Conservation (phyloP, 2,329 filamentous ascomycete genomes). For the Annulohypoxylon truncatum region DNA sequence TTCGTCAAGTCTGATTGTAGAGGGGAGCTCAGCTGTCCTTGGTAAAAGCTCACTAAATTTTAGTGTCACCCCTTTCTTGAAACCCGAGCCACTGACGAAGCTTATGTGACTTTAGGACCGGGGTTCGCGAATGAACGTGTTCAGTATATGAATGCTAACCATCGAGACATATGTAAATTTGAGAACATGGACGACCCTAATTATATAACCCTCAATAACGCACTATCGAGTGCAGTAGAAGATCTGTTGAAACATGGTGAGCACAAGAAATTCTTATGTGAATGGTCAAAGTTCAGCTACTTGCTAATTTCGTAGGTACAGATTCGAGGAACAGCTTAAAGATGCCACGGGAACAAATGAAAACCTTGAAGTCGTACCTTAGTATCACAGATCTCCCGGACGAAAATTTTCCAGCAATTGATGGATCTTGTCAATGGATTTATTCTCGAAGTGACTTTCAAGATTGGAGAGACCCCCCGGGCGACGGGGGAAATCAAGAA, state of each 20-base stretch:
- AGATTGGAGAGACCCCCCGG: conserved; percentile 40
- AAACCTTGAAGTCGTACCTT: background rate
- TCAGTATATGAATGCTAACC: conserved; percentile 47
- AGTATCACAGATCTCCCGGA: conserved; percentile 34
- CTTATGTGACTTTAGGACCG: background rate
- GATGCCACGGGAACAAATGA: background rate
- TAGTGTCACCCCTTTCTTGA: background rate
- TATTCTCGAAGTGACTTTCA: conserved; percentile 45
- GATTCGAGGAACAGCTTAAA: background rate
- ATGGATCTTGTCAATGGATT: conserved; percentile 51
- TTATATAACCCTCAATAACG: conserved; percentile 45
- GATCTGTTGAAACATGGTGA: conserved; percentile 38
- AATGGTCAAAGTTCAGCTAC: background rate
- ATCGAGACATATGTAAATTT: conserved; percentile 51
- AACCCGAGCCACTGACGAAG: background rate
- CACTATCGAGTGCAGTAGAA: conserved; percentile 35
- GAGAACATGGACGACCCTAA: conserved; percentile 44
- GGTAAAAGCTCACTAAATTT: conserved; percentile 33
- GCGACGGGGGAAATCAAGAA: too few relatives aligned
- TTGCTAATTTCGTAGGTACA: background rate
- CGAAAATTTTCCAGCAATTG: conserved; percentile 44
- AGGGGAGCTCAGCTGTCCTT: conserved; percentile 50
- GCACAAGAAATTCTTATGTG: background rate
- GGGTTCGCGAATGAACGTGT: conserved; percentile 43
- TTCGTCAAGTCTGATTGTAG: conserved; percentile 45